Evolutionary conservation across 164 flowering plant species (phyloP).

Genomic region (Stephania japonica): DNA sequence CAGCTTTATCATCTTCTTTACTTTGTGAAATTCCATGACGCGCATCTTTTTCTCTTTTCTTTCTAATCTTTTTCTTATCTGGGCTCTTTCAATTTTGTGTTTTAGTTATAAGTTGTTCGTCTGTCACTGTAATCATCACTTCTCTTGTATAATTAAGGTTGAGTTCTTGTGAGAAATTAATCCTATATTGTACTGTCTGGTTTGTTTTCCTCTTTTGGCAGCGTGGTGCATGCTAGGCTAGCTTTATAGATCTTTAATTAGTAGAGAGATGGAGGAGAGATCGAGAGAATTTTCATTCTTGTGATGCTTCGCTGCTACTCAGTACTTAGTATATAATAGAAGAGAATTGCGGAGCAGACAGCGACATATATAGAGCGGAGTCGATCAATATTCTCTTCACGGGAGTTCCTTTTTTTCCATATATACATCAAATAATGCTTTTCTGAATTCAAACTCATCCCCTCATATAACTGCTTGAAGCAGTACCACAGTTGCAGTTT

Average conservation of each 20-base stretch:
- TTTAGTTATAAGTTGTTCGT: constrained; percentile 22
- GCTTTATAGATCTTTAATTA: neutral
- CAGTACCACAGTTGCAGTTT: constrained; percentile 15
- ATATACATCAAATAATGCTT: constrained; percentile 22
- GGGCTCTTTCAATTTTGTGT: constrained; percentile 2
- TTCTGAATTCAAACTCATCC: constrained; percentile 25
- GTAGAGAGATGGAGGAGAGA: neutral
- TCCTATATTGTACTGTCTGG: constrained; percentile 11
- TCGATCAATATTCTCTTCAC: constrained; percentile 26
- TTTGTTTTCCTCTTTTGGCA: constrained; percentile 20
- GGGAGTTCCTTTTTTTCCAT: constrained; percentile 2
- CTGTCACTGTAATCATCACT: constrained; percentile 44
- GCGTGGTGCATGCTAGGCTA: constrained; percentile 28
- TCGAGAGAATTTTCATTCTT: constrained; percentile 25
- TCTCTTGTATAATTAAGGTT: constrained; percentile 11
- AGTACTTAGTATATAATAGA: constrained; percentile 24
- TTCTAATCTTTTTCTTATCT: constrained; percentile 4
- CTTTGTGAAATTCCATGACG: constrained; percentile 28
- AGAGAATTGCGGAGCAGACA: constrained; percentile 48
- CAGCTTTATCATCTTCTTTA: constrained; percentile 18
- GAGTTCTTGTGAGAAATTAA: neutral
- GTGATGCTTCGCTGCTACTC: constrained; percentile 28
- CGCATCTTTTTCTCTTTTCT: constrained; percentile 17
- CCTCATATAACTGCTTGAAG: too few relatives aligned
- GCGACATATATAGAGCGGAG: constrained; percentile 32